phyloP scores from a whole-genome alignment of 352 stramenopile species.

The Phytophthora boehmeriae region DNA sequence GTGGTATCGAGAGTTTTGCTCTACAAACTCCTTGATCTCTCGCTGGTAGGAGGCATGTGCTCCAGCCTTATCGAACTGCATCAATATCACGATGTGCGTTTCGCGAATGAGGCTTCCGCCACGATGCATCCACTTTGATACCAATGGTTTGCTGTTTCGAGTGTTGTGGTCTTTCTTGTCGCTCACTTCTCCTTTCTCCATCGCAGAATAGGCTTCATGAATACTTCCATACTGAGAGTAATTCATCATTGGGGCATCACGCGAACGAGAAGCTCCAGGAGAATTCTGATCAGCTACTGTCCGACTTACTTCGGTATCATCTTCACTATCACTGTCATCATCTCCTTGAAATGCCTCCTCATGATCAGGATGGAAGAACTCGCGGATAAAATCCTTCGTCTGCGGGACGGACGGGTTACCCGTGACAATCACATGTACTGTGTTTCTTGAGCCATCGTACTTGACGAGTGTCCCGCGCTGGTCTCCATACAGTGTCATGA shows the following conservation, averaged over 20 bases:
- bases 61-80: conserved; percentile 71
- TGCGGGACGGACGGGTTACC: conserved; percentile 80
- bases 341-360: conserved; percentile 46
- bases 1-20: conserved; percentile 68
- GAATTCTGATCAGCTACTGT: conserved; percentile 6
- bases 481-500: conserved; percentile 81
- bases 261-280: conserved; percentile 15
- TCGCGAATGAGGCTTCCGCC: conserved; percentile 61
- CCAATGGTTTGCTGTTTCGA: conserved; percentile 21
- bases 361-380: conserved; percentile 90
- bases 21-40: conserved; percentile 71
- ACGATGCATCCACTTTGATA: conserved; percentile 59
- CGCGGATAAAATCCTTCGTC: conserved; percentile 87
- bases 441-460: conserved; percentile 74
- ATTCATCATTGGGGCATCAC: conserved; percentile 23
- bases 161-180: conserved; percentile 20
- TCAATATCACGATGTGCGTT: conserved; percentile 81
- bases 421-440: conserved; percentile 85
- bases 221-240: conserved; percentile 28
- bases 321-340: conserved; percentile 16
- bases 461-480: conserved; percentile 54
- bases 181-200: conserved; percentile 37
- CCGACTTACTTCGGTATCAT: conserved; percentile 14
- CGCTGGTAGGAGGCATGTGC: conserved; percentile 56
- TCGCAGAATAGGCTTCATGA: conserved; percentile 31